Conservation (phyloP, 2,329 filamentous ascomycete genomes). For the Claviceps maximensis region DNA sequence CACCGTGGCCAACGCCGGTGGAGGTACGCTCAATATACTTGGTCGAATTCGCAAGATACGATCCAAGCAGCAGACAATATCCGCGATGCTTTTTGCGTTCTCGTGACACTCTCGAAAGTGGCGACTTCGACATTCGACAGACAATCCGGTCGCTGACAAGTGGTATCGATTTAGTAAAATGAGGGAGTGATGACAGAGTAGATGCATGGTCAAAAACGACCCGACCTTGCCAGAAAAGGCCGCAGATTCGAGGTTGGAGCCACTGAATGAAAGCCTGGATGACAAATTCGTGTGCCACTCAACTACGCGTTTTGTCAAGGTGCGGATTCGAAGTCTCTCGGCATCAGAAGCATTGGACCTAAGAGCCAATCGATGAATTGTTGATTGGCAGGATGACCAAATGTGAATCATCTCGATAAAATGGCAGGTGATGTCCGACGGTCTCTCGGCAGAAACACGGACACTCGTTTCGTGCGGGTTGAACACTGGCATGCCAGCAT, state of each 20-base stretch:
- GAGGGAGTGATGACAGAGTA: conserved; percentile 50
- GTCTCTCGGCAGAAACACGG: conserved; percentile 12
- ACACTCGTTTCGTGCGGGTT: conserved; percentile 29
- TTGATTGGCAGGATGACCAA: conserved; percentile 50
- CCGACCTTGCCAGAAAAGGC: conserved; percentile 40
- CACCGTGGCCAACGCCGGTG: conserved; percentile 49
- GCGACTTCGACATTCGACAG: conserved; percentile 25
- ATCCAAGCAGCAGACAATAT: conserved; percentile 30
- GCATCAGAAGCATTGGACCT: conserved; percentile 14
- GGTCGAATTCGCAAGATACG: conserved; percentile 20
- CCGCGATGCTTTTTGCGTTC: conserved; percentile 39
- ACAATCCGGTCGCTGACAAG: conserved; percentile 24
- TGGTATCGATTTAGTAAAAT: conserved; percentile 54
- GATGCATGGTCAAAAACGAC: conserved; percentile 49
- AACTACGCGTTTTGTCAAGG: conserved; percentile 36
- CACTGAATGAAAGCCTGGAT: conserved; percentile 36
- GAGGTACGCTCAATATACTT: conserved; percentile 29
- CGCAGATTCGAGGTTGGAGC: conserved; percentile 43
- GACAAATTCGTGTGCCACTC: conserved; percentile 48
- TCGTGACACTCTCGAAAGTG: conserved; percentile 35
- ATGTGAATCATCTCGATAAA: conserved; percentile 49
- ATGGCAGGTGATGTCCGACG: conserved; percentile 42
- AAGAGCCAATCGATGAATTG: conserved; percentile 32
- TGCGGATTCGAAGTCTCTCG: conserved; percentile 25
- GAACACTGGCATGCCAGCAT: conserved; percentile 46